Base-by-base conservation (phyloP, 2,329 filamentous ascomycete species). In the Botrytis tulipae region DNA sequence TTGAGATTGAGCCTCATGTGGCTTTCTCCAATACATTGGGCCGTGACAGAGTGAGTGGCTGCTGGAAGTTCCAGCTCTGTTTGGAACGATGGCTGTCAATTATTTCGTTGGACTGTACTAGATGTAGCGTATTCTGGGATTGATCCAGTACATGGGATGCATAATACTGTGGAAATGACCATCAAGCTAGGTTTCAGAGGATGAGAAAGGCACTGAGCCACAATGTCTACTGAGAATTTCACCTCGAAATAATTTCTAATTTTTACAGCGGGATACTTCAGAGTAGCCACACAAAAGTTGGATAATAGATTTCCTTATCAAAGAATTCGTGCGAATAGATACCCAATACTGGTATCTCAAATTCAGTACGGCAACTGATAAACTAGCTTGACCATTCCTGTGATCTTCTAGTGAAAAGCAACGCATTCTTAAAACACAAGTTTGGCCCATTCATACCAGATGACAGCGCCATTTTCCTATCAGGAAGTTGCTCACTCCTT, bases 211-310 rank as follows among this genome's bases (percentile, higher is more conserved):
- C 5, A 51, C 4, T 14, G 12, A 51, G 25, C 14, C 25, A n/a
- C 48, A 51, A 7, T 51, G 25, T 51, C 48, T 51, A n/a, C 25
- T 6, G 48, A n/a, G 25, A 12, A 51, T 14, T 1, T 51, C 12
- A 16, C 25, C 25, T 51, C 25, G 48, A 7, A 16, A 14, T 3
- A 1, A 2, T 1, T 14, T 7, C 14, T 3, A 1, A 1, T 1
- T n/a, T 14, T 16, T 3, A 51, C 10, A 51, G 25, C 25, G 12
- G 3, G 25, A 51, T 51, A 14, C 48, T 51, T n/a, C 25, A 51
- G 10, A 51, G 4, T 16, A n/a, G 10, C 2, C 48, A 51, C 25
- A 51, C 25, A 51, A 4, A 51, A 51, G 18, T 46, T 46, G 44
- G 44, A 9, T 20, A 44, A 44, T 12, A 12, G 9, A 25, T n/a